Conservation (phyloP, 441 rosid genomes). For the Pelargonium cotyledonis region DNA sequence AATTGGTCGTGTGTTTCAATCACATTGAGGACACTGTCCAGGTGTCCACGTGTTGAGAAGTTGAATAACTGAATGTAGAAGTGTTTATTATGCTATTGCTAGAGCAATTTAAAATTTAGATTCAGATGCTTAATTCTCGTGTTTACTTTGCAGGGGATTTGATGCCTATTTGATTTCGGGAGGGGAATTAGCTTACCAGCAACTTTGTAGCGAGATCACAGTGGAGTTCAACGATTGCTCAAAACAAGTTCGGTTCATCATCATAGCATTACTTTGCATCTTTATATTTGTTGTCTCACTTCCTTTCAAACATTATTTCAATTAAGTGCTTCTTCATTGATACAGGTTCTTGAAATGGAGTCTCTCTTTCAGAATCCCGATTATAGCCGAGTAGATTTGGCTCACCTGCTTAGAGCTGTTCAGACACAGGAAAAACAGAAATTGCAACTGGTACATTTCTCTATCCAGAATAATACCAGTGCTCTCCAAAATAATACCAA, state of each 20-base stretch:
- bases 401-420: conserved; percentile 63
- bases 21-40: neutral
- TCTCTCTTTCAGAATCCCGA: conserved; percentile 48
- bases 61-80: neutral
- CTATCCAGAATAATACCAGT: neutral
- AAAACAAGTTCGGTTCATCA: conserved; percentile 44
- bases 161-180: conserved; percentile 63
- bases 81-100: neutral
- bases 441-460: conserved; percentile 48
- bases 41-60: neutral
- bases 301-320: neutral
- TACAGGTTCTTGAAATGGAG: conserved; percentile 71
- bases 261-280: neutral
- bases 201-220: conserved; percentile 70
- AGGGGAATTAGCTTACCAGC: conserved; percentile 71
- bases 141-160: conserved; percentile 50
- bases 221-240: conserved; percentile 76
- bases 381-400: conserved; percentile 51
- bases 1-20: neutral
- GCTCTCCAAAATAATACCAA: neutral
- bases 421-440: conserved; percentile 87
- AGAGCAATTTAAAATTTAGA: neutral
- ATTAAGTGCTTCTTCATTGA: neutral
- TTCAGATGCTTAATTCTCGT: neutral
- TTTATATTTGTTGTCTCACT: neutral